phyloP scores from a whole-genome alignment of 2,329 filamentous ascomycete genomes.

The Fusarium sarcochroum region DNA sequence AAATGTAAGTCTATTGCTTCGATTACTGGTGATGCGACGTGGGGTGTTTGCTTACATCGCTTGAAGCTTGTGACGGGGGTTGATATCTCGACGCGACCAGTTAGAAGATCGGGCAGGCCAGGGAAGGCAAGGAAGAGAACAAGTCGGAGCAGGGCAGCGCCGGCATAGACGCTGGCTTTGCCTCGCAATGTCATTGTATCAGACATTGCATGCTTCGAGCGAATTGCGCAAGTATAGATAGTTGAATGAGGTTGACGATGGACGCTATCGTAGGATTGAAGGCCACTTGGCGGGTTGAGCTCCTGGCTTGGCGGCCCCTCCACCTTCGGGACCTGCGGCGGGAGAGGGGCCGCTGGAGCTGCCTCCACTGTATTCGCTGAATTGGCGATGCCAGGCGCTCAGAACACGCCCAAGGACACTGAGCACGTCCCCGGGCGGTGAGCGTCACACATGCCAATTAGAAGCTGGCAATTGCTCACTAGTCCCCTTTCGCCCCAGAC shows the following conservation, averaged over 20 bases:
- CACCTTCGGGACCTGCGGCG: constrained; percentile 25
- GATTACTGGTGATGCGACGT: not conserved
- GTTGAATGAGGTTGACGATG: constrained; percentile 30
- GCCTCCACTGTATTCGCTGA: constrained; percentile 34
- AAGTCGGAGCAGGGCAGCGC: constrained; percentile 83
- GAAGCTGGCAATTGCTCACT: not conserved
- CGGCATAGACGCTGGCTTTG: constrained; percentile 74
- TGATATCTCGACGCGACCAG: constrained; percentile 93
- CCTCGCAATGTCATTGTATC: constrained; percentile 58
- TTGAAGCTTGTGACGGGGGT: constrained; percentile 99
- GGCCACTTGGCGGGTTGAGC: constrained; percentile 52
- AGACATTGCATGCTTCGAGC: constrained; percentile 54
- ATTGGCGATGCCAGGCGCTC: constrained; percentile 30
- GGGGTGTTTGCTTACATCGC: constrained; percentile 74
- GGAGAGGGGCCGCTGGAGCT: constrained; percentile 44
- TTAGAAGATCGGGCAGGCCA: constrained; percentile 85
- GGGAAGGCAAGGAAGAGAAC: constrained; percentile 86
- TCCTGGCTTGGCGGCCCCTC: constrained; percentile 40
- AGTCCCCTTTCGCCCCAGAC: constrained; percentile 11
- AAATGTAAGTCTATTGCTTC: constrained; percentile 12
- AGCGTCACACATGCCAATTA: constrained; percentile 19
- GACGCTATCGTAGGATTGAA: constrained; percentile 29
- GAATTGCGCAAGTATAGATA: constrained; percentile 42
- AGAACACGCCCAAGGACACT: constrained; percentile 21
- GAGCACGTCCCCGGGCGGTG: constrained; percentile 27